Conservation (phyloP, 2,329 filamentous ascomycete species). For the Ophiostoma sp. region DNA sequence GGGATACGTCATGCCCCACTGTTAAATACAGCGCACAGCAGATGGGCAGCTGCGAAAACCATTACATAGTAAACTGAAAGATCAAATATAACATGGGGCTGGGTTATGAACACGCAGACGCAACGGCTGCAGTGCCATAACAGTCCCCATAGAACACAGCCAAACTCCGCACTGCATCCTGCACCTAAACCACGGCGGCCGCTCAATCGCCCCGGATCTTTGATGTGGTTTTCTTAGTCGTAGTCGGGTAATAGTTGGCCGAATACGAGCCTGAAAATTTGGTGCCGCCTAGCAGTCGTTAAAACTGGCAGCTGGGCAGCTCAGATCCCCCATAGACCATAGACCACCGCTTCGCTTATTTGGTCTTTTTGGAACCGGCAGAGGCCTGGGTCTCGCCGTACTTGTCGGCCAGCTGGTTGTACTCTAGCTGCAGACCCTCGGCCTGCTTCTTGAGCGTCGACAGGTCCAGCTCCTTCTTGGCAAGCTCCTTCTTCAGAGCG, state of each 20-base stretch:
- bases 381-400: slow-evolving; percentile 55
- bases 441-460: slow-evolving; percentile 89
- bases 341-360: slow-evolving; percentile 34
- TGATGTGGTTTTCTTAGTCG: not conserved
- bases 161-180: not conserved
- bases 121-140: not conserved
- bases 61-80: not conserved
- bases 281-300: not conserved
- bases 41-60: not conserved
- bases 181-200: not conserved
- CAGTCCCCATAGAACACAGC: not conserved
- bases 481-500: slow-evolving; percentile 63
- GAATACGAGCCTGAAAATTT: not conserved
- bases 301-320: not conserved
- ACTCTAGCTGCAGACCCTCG: slow-evolving; percentile 75
- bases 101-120: not conserved
- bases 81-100: not conserved
- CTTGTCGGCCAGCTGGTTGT: slow-evolving; percentile 79
- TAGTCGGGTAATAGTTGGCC: not conserved
- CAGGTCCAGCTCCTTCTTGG: slow-evolving; percentile 75
- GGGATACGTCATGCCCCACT: slow-evolving; percentile 12
- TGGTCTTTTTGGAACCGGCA: slow-evolving; percentile 54
- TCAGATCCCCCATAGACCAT: not conserved
- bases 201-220: not conserved
- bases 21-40: not conserved